phyloP scores from a whole-genome alignment of 164 flowering plant species.

The Echeveria elegans region DNA sequence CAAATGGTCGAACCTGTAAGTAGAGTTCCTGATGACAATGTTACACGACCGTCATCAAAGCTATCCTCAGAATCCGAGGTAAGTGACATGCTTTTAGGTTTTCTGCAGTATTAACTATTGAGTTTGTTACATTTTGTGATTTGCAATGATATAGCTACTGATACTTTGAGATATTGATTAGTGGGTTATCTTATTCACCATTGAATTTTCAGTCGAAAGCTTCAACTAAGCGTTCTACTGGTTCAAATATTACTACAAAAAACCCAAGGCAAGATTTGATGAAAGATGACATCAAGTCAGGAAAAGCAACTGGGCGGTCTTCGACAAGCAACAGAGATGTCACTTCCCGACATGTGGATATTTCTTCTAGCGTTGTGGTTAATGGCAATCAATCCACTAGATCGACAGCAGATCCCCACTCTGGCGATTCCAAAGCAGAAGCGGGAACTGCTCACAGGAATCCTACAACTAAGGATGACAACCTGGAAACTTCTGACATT shows the following conservation, averaged over 20 bases:
- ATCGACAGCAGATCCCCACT: slow-evolving; percentile 31
- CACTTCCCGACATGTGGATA: slow-evolving; percentile 25
- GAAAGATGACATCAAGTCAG: slow-evolving; percentile 66
- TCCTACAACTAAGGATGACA: slow-evolving; percentile 40
- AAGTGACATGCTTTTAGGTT: slow-evolving; percentile 3
- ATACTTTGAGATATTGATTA: background rate
- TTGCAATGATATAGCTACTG: background rate
- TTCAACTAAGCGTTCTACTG: slow-evolving; percentile 26
- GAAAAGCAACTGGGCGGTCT: slow-evolving; percentile 35
- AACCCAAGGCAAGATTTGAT: slow-evolving; percentile 42
- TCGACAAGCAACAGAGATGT: slow-evolving; percentile 38
- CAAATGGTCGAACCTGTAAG: slow-evolving; percentile 42
- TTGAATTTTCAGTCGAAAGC: slow-evolving; percentile 7
- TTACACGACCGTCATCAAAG: slow-evolving; percentile 32
- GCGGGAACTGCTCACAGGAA: slow-evolving; percentile 31
- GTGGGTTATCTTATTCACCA: background rate
- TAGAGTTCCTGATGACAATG: slow-evolving; percentile 49
- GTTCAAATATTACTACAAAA: slow-evolving; percentile 36
- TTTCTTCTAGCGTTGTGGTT: slow-evolving; percentile 25
- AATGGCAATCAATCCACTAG: slow-evolving; percentile 43
- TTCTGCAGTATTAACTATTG: background rate
- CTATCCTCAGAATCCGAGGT: slow-evolving; percentile 64
- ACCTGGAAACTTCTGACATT: slow-evolving; percentile 29
- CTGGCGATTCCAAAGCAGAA: slow-evolving; percentile 31
- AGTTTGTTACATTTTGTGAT: background rate